Evolutionary conservation across 495 filamentous ascomycete species (phyloP), one percentile per base, ranked within the genome.

Genomic region (Penicillium verhagenii): DNA sequence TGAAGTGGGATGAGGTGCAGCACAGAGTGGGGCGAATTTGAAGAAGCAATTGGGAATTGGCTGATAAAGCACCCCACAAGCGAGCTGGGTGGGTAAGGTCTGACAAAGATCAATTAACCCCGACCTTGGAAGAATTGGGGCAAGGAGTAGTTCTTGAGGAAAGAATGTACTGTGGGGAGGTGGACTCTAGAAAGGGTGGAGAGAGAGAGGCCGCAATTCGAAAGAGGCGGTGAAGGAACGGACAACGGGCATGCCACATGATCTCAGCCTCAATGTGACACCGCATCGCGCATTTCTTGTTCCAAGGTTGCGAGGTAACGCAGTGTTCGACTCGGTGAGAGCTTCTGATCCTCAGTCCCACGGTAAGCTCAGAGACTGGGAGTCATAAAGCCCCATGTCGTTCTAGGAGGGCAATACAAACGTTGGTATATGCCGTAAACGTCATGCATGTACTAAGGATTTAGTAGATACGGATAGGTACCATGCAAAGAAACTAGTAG

Each of bases 201-300:
- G 44, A 50, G 57, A 50, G n/a, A n/a, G 60, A 54, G 24, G 50
- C 42, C 44, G 51, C 54, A 49, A 50, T 37, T 11, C 10, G 58
- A 67, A 72, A 72, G 65, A 40, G 67, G 70, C 69, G 71, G 71
- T 72, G 70, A 73, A 54, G 51, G 25, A 19, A 1, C 21, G 47
- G 29, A 53, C 60, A 59, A 53, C 56, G 42, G 50, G 54, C 9
- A 44, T 20, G 50, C 51, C 64, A 66, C 67, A 64, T 71, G 69
- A 71, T 68, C 56, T 64, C 64, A 65, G 61, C 64, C 61, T 65
- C 64, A 65, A n/a, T 3, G 24, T 47, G 52, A 53, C 52, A 60
- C 61, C 49, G 53, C 55, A 54, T 52, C 47, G 26, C 40, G 31
- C 19, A 16, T 29, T 58, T 24, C 16, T 25, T 10, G 9, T 45